Conservation (phyloP, 768 basidiomycete species). For the Psilocybe cubensis region DNA sequence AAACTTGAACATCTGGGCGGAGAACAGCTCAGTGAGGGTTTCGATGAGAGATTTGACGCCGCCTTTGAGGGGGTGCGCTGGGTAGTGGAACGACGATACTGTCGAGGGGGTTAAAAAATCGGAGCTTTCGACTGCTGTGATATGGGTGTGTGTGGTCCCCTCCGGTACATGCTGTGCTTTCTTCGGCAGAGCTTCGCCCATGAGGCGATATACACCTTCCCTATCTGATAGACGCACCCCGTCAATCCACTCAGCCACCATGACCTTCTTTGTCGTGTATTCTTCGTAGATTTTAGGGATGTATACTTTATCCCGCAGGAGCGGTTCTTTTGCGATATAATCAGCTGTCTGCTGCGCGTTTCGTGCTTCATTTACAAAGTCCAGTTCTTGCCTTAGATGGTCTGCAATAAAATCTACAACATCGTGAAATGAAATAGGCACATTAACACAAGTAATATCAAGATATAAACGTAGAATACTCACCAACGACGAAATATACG, state of each 20-base stretch:
- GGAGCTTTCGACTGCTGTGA: not conserved
- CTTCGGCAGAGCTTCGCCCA: constrained; percentile 48
- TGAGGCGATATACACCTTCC: constrained; percentile 54
- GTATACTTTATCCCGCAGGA: constrained; percentile 69
- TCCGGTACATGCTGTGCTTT: not conserved
- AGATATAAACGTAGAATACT: constrained; percentile 31
- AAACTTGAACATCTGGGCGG: constrained; percentile 90
- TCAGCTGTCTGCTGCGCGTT: constrained; percentile 75
- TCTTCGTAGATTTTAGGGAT: constrained; percentile 78
- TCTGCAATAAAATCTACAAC: constrained; percentile 73
- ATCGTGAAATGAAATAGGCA: not conserved
- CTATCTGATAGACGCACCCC: constrained; percentile 75
- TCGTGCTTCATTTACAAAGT: constrained; percentile 78
- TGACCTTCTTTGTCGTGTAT: constrained; percentile 75
- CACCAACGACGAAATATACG: constrained; percentile 80
- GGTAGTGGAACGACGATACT: constrained; percentile 25
- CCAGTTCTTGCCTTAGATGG: constrained; percentile 82
- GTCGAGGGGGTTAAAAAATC: constrained; percentile 17
- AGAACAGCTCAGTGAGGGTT: constrained; percentile 85
- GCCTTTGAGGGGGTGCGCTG: constrained; percentile 52
- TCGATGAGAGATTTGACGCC: constrained; percentile 76
- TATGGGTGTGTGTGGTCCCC: constrained; percentile 9
- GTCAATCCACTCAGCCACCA: constrained; percentile 87
- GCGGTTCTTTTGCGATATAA: constrained; percentile 72
- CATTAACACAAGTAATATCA: not conserved